Conservation (phyloP, 768 basidiomycete genomes). For the Cyclocybe cylindracea region DNA sequence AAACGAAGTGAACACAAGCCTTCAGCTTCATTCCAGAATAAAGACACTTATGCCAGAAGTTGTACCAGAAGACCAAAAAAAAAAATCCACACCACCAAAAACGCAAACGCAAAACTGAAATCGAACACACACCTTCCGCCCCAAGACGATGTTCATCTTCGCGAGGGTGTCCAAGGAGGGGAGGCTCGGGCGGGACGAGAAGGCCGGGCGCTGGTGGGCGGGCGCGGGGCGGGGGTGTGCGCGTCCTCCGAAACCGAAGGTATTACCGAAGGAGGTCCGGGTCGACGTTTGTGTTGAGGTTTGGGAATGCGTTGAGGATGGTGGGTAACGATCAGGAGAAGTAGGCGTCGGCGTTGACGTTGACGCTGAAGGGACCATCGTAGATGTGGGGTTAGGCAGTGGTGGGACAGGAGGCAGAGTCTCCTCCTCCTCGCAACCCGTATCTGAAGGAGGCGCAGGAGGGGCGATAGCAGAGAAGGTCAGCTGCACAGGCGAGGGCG, state of each 20-base stretch:
- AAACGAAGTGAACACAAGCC: not conserved
- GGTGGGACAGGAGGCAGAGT: not conserved
- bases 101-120: constrained; percentile 2
- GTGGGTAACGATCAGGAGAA: too few relatives aligned
- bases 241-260: constrained; percentile 9
- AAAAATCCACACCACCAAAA: not conserved
- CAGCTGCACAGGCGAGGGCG: not conserved
- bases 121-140: constrained; percentile 41
- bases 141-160: constrained; percentile 45
- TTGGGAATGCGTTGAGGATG: not conserved
- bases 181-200: constrained; percentile 49
- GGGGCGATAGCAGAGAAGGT: not conserved
- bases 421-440: not conserved
- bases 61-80: too few relatives aligned
- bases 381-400: too few relatives aligned
- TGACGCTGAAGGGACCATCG: not conserved
- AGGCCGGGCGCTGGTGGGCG: constrained; percentile 51
- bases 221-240: constrained; percentile 35
- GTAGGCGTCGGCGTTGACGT: not conserved
- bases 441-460: constrained; percentile 15
- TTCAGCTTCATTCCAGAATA: too few relatives aligned
- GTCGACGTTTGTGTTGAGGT: not conserved
- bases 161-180: constrained; percentile 52
- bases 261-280: constrained; percentile 3
- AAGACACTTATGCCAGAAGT: too few relatives aligned